These are phyloP conservation scores for Leucaena leucocephala DNA, from an alignment of 306 rosid species.

Conservation along the genomic window DNA sequence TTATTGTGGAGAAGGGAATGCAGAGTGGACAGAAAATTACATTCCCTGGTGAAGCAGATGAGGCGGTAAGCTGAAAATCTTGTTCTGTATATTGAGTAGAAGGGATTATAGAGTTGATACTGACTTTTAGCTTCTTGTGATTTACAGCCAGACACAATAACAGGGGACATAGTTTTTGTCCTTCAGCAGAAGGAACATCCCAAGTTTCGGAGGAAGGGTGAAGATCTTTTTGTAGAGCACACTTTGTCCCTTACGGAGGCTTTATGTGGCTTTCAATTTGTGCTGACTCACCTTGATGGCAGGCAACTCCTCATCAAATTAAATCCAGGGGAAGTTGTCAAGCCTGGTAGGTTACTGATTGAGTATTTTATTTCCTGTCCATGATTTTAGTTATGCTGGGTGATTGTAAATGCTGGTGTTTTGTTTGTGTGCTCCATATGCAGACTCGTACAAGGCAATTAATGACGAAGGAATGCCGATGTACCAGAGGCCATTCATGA, in stretches of 20 bases:
- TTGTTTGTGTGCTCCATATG: background rate
- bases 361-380: background rate
- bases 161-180: constrained; percentile 81
- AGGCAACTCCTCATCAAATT: constrained; percentile 68
- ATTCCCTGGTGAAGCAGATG: constrained; percentile 96
- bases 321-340: constrained; percentile 71
- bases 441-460: constrained; percentile 64
- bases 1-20: constrained; percentile 89
- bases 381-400: background rate
- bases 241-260: constrained; percentile 69
- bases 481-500: constrained; percentile 86
- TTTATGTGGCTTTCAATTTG: constrained; percentile 75
- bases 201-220: constrained; percentile 70
- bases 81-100: background rate
- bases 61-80: constrained; percentile 54
- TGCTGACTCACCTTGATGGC: constrained; percentile 66
- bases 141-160: constrained; percentile 77
- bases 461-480: constrained; percentile 92
- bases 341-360: constrained; percentile 54
- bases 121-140: constrained; percentile 16
- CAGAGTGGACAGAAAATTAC: constrained; percentile 81
- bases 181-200: constrained; percentile 85
- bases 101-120: background rate
- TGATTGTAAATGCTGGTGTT: background rate
- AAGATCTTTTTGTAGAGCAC: constrained; percentile 79